Evolutionary conservation across 2,329 filamentous ascomycete species (phyloP), one percentile per base, ranked within the genome.

Genomic region (Diaporthe sp.): DNA sequence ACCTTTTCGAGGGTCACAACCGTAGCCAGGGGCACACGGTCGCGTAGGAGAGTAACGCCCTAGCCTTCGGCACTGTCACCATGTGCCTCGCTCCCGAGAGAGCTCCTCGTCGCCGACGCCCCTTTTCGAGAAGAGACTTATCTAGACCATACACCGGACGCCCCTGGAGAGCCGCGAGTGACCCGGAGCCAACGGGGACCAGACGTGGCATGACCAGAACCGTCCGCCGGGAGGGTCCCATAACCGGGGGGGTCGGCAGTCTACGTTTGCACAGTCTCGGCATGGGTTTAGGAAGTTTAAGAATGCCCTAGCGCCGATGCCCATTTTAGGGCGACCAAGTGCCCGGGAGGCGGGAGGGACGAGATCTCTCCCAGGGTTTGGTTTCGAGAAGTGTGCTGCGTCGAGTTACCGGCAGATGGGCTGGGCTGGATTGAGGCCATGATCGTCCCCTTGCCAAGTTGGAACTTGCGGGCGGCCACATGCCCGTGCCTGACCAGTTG

Each of bases 261-360:
- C n/a, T 53, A 15, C 63, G 13, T 42, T 50, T 50, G 22, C 27
- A 10, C 42, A 50, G 19, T 42, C 42, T 32, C 12, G 61, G 59
- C 27, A 47, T n/a, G 27, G 59, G 35, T 27, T 25, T 42, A 15
- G 39, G 12, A 32, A 63, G 59, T 27, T 22, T 63, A 25, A 51
- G 30, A 50, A 37, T 17, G 32, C 22, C 47, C 63, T 53, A 68
- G 63, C 47, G 47, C n/a, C 51, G 63, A 27, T 53, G 63, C 63
- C 47, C 32, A 53, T 27, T 39, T 53, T 68, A 66, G 63, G 63
- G 63, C 47, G 63, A 68, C 63, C 44, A 53, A 53, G 47, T 30
- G 15, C 63, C 63, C 63, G 44, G 63, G 47, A 68, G 32, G n/a
- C 47, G 44, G 63, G 63, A 68, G 47, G 30, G 27, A 44, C 44